Conservation (phyloP, 495 filamentous ascomycete genomes). For the Xylaria sp. region DNA sequence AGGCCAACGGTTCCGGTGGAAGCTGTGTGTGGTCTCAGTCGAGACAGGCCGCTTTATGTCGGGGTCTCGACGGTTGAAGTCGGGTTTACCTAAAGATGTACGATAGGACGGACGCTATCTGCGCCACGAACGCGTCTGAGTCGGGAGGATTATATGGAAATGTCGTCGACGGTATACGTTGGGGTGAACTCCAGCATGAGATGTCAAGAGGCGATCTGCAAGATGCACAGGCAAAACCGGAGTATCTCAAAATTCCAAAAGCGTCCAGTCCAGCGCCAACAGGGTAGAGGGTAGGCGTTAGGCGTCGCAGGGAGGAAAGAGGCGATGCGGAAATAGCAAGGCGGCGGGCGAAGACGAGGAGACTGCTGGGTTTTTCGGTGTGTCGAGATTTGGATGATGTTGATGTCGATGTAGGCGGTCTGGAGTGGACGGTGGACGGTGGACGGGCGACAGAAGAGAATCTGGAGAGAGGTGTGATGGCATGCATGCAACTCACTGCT, state of each 20-base stretch:
- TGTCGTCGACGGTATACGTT: not conserved
- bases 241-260: not conserved
- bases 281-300: no score
- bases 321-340: not conserved
- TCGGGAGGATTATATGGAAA: not conserved
- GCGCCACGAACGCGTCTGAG: not conserved
- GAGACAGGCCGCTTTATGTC: slow-evolving; percentile 3
- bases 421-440: no score
- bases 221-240: not conserved
- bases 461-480: not conserved
- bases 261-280: slow-evolving; percentile 27
- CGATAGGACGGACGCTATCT: not conserved
- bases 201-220: not conserved
- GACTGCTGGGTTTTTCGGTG: not conserved
- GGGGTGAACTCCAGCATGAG: not conserved
- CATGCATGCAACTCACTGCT: slow-evolving; percentile 5
- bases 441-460: not conserved
- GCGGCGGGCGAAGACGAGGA: not conserved
- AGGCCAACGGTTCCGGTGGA: not conserved
- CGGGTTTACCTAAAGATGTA: not conserved
- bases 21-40: not conserved
- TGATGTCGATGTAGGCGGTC: not conserved
- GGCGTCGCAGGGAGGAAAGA: not conserved
- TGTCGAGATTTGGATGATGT: not conserved
- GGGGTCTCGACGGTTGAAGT: not conserved